Base-by-base conservation (phyloP, 345 rosid species). In the Heritiera littoralis region DNA sequence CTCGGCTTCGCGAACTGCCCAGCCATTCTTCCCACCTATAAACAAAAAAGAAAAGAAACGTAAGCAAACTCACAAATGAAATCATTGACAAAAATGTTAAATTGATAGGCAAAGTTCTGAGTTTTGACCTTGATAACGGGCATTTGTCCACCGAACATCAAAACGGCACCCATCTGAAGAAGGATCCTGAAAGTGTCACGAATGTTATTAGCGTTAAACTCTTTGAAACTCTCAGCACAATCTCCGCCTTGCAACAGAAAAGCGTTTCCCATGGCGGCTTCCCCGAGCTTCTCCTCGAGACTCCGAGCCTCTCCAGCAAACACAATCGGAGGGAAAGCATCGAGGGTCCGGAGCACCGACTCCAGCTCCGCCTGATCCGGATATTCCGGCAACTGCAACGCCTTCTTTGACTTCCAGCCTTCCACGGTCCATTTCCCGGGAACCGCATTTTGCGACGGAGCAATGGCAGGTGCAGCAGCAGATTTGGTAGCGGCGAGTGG, bases 1-100 rank as follows among this genome's bases (percentile, higher is more conserved):
- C 94, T 89, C n/a, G 94, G 94, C 76, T 90, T 90, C 5, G 92
- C 92, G 80, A 90, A 90, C 69, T 90, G 94, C 56, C 94, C 94
- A 3, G 94, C 94, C 94, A 90, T 90, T 81, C 94, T 90, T 41
- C 94, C 92, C 76, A 90, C 90, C 93, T 90, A 75, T 55, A 80
- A 20, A n/a, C 3, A 0, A 7, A 23, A 51, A 69, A 45, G 43
- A 77, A 68, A 30, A 12, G 28, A n/a, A 20, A 12, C 15, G 40
- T n/a, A 1, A 72, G 54, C 45, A 32, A 35, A 72, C 61, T 9
- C 23, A n/a, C 1, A 72, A n/a, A 15, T 14, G 49, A 66, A 49
- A 54, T 41, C 3, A 43, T 20, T 46, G 3, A 23, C 28, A 20
- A 28, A 11, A 13, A 51, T 43, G 5, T 5, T 7, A 8, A 40